Evolutionary conservation across 176 grass and related monocot species (phyloP).

Genomic region (Zea mays): Zm-B73-REFERENCE-NAM-5.0 NC_050103.1:178091501-178092000

Average conservation of each 20-base stretch:
- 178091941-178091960: slow-evolving; percentile 78
- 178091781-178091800: background rate
- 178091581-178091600: background rate
- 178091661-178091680: slow-evolving; percentile 35
- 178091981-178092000: slow-evolving; percentile 52
- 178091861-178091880: slow-evolving; percentile 63
- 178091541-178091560: slow-evolving; percentile 80
- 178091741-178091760: slow-evolving; percentile 72
- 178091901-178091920: slow-evolving; percentile 36
- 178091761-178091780: background rate
- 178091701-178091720: slow-evolving; percentile 76
- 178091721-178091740: slow-evolving; percentile 55
- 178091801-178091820: background rate
- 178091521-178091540: slow-evolving; percentile 85
- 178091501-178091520: slow-evolving; percentile 95
- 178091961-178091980: slow-evolving; percentile 68
- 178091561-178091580: slow-evolving; percentile 54
- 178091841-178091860: slow-evolving; percentile 61
- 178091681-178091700: slow-evolving; percentile 72
- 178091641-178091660: slow-evolving; percentile 13
- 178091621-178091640: slow-evolving; percentile 1
- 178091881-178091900: slow-evolving; percentile 40
- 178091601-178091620: background rate
- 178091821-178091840: background rate
- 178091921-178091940: slow-evolving; percentile 71